A percentile compares a stretch with the other conserved stretches of the same genome.
These are phyloP conservation scores for Haematococcus sp. DNA, from an alignment of 139 green algal genomes.

Conservation along the genomic window DNA sequence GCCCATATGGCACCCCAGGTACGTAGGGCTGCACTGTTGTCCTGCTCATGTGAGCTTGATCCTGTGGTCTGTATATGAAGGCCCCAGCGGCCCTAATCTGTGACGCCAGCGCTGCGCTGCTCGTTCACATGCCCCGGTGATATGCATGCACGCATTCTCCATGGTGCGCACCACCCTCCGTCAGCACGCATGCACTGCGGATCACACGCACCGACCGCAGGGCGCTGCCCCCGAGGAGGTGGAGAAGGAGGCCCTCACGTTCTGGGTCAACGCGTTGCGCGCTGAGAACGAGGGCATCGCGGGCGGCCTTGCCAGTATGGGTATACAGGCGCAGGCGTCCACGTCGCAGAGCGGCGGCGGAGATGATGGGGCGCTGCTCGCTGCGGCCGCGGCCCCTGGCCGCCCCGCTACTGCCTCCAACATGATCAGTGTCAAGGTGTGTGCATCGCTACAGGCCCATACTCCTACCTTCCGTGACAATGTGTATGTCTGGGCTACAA, in stretches of 20 bases:
- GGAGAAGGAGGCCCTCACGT: background rate
- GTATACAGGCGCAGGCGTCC: background rate
- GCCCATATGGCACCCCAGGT: constrained; percentile 13
- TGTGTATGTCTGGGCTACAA: constrained; percentile 6
- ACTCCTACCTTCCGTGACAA: too few species aligned
- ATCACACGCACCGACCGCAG: background rate
- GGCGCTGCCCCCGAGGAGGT: constrained; percentile 9
- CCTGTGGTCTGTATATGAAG: too few species aligned
- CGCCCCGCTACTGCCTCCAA: background rate
- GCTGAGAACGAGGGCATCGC: constrained; percentile 1
- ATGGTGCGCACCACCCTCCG: background rate
- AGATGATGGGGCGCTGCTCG: too few species aligned
- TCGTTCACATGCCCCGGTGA: too few species aligned
- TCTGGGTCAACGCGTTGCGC: background rate
- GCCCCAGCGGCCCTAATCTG: too few species aligned
- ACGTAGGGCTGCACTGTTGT: background rate
- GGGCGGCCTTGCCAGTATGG: background rate
- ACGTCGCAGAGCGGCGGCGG: too few species aligned
- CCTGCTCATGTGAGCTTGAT: too few species aligned
- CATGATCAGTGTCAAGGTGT: constrained; percentile 3
- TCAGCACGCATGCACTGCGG: background rate
- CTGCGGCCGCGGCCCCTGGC: background rate
- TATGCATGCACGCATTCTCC: too few species aligned
- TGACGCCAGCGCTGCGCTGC: too few species aligned
- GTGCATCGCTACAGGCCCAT: background rate